Conservation (phyloP, 179 eudicot genomes). For the Beta lomatogona region DNA sequence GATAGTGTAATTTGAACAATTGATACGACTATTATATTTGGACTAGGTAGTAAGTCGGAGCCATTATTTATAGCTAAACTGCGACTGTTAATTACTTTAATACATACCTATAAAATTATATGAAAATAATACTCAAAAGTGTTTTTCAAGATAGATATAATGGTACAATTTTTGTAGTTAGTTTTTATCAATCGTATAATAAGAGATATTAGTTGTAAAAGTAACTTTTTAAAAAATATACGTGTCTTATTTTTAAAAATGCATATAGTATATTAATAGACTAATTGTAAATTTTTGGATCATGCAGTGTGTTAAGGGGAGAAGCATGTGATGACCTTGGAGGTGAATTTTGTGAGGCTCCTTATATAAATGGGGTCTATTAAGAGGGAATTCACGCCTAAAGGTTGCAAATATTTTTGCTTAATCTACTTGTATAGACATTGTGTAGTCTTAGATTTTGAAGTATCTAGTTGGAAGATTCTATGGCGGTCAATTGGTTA, state of each 20-base stretch:
- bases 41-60: too few species aligned
- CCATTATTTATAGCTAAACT: too few species aligned
- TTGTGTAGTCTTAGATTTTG: not conserved
- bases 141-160: too few species aligned
- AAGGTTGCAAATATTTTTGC: not conserved
- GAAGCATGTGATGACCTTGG: slow-evolving; percentile 75
- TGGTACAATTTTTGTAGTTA: too few species aligned
- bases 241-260: not conserved
- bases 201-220: not conserved
- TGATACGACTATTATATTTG: not conserved
- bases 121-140: too few species aligned
- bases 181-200: slow-evolving; percentile 36
- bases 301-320: slow-evolving; percentile 52
- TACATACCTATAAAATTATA: too few species aligned
- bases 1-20: too few species aligned
- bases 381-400: not conserved
- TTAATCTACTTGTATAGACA: slow-evolving; percentile 5
- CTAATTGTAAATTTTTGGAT: not conserved
- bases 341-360: slow-evolving; percentile 62
- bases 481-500: too few species aligned
- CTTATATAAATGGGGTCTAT: slow-evolving; percentile 40
- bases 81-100: too few species aligned
- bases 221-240: not conserved
- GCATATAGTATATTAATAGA: not conserved
- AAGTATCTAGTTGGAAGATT: too few species aligned